Percentiles rank a stretch among this genome's conserved stretches.
These are phyloP conservation scores for Myrica gale DNA, from an alignment of 306 rosid species.

Conservation along the genomic window DNA sequence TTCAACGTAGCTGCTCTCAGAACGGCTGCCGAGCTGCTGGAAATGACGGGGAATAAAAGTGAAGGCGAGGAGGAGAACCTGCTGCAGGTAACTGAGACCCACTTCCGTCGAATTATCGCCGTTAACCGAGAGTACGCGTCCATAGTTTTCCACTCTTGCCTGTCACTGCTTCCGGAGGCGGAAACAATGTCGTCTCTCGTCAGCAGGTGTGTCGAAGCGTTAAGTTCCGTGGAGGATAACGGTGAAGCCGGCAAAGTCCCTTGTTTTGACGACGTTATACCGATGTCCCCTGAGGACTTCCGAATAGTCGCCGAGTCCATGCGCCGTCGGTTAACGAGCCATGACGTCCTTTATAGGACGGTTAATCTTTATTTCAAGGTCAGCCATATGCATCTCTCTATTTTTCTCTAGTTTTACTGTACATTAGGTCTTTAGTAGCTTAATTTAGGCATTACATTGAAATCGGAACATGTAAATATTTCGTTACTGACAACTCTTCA, in stretches of 20 bases:
- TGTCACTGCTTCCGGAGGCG: constrained; percentile 73
- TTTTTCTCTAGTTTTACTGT: not conserved
- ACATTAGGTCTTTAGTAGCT: too few species aligned
- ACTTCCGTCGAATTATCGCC: constrained; percentile 47
- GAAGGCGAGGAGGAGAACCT: constrained; percentile 40
- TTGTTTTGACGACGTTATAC: constrained; percentile 43
- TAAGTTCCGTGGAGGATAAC: constrained; percentile 36
- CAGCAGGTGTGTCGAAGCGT: constrained; percentile 65
- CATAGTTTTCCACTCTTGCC: constrained; percentile 63
- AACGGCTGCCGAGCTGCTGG: constrained; percentile 74
- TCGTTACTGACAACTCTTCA: too few species aligned
- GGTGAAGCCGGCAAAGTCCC: constrained; percentile 24
- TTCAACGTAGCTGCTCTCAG: constrained; percentile 63
- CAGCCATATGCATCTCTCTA: not conserved
- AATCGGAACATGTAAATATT: too few species aligned
- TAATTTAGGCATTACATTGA: too few species aligned
- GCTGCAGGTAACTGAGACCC: constrained; percentile 44
- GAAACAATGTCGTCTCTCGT: constrained; percentile 68
- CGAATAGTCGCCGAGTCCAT: constrained; percentile 47
- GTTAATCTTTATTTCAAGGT: constrained; percentile 66
- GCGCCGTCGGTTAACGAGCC: constrained; percentile 45
- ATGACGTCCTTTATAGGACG: constrained; percentile 63
- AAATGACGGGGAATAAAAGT: constrained; percentile 48
- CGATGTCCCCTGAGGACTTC: constrained; percentile 53
- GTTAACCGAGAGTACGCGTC: constrained; percentile 49